Evolutionary conservation across 352 stramenopile species (phyloP).

Genomic region (Phytophthora nicotianae): DNA sequence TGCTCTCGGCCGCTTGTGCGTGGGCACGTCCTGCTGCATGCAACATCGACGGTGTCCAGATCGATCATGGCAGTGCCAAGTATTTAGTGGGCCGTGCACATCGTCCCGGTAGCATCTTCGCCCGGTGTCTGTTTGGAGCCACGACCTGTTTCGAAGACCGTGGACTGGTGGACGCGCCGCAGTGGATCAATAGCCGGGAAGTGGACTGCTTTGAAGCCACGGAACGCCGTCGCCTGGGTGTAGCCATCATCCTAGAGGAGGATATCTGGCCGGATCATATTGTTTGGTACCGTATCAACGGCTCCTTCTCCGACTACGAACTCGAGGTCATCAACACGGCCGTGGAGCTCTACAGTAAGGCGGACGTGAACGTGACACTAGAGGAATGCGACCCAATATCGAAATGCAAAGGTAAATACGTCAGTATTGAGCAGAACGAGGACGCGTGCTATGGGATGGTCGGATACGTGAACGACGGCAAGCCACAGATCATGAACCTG

Average conservation of each 20-base stretch:
- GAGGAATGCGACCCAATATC: conserved; percentile 64
- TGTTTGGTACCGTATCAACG: conserved; percentile 73
- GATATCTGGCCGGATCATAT: conserved; percentile 73
- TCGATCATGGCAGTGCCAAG: conserved; percentile 49
- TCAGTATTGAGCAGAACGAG: conserved; percentile 73
- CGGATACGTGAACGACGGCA: conserved; percentile 66
- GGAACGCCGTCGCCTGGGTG: conserved; percentile 49
- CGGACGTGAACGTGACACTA: conserved; percentile 66
- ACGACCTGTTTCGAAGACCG: conserved; percentile 68
- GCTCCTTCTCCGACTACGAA: conserved; percentile 52
- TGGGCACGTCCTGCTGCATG: conserved; percentile 32
- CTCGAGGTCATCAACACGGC: conserved; percentile 57
- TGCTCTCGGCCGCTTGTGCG: conserved; percentile 14
- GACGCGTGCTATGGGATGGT: conserved; percentile 79
- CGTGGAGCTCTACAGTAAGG: conserved; percentile 59
- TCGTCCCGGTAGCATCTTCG: conserved; percentile 58
- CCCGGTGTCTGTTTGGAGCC: conserved; percentile 44
- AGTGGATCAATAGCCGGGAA: conserved; percentile 41
- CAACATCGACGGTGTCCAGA: conserved; percentile 48
- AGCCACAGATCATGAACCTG: conserved; percentile 75
- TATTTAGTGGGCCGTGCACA: conserved; percentile 60
- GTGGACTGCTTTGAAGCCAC: conserved; percentile 41
- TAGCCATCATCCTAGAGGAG: conserved; percentile 58
- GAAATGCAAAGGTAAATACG: conserved; percentile 70
- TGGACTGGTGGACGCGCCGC: conserved; percentile 62